Evolutionary conservation across 179 eudicot genomes (phyloP), one percentile per base, ranked within the genome.

Genomic region (Silene coronaria): DNA sequence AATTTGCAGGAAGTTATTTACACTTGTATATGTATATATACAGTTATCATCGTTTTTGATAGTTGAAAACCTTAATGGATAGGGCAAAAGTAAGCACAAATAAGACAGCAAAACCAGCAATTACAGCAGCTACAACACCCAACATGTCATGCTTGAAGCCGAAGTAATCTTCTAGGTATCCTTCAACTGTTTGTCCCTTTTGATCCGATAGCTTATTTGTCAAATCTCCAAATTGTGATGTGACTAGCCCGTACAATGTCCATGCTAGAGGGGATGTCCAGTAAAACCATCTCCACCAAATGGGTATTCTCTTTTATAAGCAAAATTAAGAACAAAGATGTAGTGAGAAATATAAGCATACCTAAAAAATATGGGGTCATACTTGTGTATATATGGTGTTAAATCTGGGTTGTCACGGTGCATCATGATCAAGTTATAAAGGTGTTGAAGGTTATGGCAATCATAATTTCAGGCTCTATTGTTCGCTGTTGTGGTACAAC

Each of bases 261-360:
- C 78, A 79, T 0, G 81, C 81, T 13, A 79, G 11, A 2, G 81
- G 81, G 19, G 77, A 79, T 13, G 75, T 68, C 77, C 75, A 79
- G 68, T 79, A 79, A 32, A 74, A 79, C 81, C 81, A 79, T 74
- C 81, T 79, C 81, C 81, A 79, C 81, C 81, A 73, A 0, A 79
- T 65, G 13, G 81, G 81, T 57, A 79, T 79, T 17, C 70, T 79
- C 77, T 78, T 24, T 70, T 23, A 71, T 30, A 28, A 46, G 36
- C 63, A 71, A 11, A 69, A 11, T 16, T 0, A 53, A 32, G 13
- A 34, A 38, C 23, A 36, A 24, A 46, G 34, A 36, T 17, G 46
- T n/a, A 46, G 21, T 53, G 21, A 53, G 21, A 53, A 14, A 14
- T 53, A 14, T n/a, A 53, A 53, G 19, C 58, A 53, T 53, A 16